Percentiles rank a stretch among this genome's conserved stretches.
These are phyloP conservation scores for Macrolepiota fuliginosa DNA, from an alignment of 768 basidiomycete genomes.

Conservation along the genomic window DNA sequence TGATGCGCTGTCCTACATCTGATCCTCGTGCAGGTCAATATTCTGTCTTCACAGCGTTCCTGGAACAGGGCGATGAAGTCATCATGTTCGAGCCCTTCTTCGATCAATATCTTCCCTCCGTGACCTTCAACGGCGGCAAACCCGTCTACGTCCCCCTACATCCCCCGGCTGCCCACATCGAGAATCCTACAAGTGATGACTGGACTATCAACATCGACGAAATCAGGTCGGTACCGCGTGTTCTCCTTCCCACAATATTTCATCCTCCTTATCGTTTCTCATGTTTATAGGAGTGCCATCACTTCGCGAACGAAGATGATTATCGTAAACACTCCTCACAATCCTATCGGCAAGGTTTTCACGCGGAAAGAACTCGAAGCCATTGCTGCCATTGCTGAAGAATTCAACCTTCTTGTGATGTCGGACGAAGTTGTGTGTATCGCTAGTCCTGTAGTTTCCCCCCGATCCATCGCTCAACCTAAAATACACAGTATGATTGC, in stretches of 20 bases:
- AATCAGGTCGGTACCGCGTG: conserved; percentile 52
- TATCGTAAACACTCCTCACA: conserved; percentile 95
- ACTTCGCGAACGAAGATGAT: conserved; percentile 93
- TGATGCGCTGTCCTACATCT: neutral
- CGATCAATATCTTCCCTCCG: conserved; percentile 91
- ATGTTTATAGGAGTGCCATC: conserved; percentile 59
- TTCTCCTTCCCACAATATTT: neutral
- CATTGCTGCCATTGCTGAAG: conserved; percentile 85
- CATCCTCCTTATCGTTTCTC: neutral
- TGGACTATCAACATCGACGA: conserved; percentile 93
- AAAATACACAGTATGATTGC: conserved; percentile 74
- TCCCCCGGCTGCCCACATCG: conserved; percentile 56
- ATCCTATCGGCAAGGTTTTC: conserved; percentile 98
- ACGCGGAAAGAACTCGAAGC: conserved; percentile 75
- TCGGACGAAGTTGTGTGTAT: conserved; percentile 90
- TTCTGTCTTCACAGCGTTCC: conserved; percentile 87
- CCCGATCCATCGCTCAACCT: conserved; percentile 9
- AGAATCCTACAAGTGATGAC: conserved; percentile 60
- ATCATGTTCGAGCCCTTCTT: conserved; percentile 99
- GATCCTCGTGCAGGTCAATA: conserved; percentile 69
- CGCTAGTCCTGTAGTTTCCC: neutral
- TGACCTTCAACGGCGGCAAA: conserved; percentile 90
- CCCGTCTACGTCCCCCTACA: conserved; percentile 96
- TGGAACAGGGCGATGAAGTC: conserved; percentile 92
- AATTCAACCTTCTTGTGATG: conserved; percentile 91